These are phyloP conservation scores for Drechslerella coelobrocha DNA, from an alignment of 2,329 filamentous ascomycete genomes.

Conservation along the genomic window DNA sequence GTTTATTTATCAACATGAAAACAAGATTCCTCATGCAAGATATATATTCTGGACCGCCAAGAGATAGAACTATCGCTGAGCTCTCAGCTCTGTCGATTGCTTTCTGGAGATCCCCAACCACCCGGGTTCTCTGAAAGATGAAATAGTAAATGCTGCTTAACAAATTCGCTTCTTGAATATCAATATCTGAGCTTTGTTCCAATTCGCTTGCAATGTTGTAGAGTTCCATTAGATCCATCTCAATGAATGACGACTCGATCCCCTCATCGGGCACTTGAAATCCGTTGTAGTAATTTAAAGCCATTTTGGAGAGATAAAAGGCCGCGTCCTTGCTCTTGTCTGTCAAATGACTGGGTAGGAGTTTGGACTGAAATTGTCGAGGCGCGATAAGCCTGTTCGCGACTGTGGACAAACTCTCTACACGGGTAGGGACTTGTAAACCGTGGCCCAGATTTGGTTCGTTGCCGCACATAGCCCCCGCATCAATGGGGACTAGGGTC, in stretches of 20 bases:
- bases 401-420: too few relatives aligned
- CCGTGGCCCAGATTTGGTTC: too few relatives aligned
- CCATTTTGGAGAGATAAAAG: too few relatives aligned
- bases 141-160: conserved; percentile 11
- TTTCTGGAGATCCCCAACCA: conserved; percentile 26
- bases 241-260: not conserved
- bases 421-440: too few relatives aligned
- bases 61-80: not conserved
- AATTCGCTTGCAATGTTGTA: not conserved
- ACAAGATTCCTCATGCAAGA: not conserved
- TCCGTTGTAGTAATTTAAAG: conserved; percentile 9
- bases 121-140: conserved; percentile 23
- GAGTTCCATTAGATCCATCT: conserved; percentile 4
- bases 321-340: too few relatives aligned
- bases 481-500: too few relatives aligned
- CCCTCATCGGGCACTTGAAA: conserved; percentile 3
- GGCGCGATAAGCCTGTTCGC: too few relatives aligned
- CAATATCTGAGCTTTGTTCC: conserved; percentile 1
- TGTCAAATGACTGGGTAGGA: too few relatives aligned
- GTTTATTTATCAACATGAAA: too few relatives aligned
- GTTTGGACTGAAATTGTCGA: too few relatives aligned
- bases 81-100: conserved; percentile 21
- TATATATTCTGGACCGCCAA: not conserved
- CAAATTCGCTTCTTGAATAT: not conserved
- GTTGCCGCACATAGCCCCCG: too few relatives aligned